phyloP scores from a whole-genome alignment of 75 land plant genomes.

The Picea sitchensis region DNA sequence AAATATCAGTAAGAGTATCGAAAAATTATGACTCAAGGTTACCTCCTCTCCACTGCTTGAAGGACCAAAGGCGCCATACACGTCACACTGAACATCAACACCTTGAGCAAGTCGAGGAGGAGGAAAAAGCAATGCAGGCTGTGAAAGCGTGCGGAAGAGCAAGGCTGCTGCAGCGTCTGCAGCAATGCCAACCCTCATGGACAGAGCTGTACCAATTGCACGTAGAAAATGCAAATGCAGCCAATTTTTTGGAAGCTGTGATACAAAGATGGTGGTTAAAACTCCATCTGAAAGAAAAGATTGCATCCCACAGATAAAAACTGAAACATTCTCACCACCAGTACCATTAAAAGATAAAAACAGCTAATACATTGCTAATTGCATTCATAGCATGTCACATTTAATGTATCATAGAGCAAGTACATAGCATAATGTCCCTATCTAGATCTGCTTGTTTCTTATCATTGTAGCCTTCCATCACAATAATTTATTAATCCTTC shows the following conservation, averaged over 20 bases:
- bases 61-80: slow-evolving; percentile 22
- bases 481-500: not conserved
- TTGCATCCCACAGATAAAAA: not conserved
- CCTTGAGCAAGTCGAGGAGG: slow-evolving; percentile 83
- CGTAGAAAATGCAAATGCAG: slow-evolving; percentile 87
- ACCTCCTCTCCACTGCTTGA: slow-evolving; percentile 17
- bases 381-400: not conserved
- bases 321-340: not conserved
- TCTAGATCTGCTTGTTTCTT: not conserved
- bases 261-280: not conserved
- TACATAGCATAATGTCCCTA: not conserved
- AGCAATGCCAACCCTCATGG: slow-evolving; percentile 86
- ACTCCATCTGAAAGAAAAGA: not conserved
- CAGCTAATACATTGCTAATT: not conserved
- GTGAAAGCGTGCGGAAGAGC: slow-evolving; percentile 86
- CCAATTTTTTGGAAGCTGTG: slow-evolving; percentile 89
- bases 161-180: slow-evolving; percentile 98
- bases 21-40: not conserved
- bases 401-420: not conserved
- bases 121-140: slow-evolving; percentile 88
- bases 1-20: not conserved
- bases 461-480: not conserved
- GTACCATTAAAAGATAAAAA: not conserved
- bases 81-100: slow-evolving; percentile 53
- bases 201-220: slow-evolving; percentile 90